These are phyloP conservation scores for Brassica balearica DNA, from an alignment of 441 rosid species.

Conservation along the genomic window DNA sequence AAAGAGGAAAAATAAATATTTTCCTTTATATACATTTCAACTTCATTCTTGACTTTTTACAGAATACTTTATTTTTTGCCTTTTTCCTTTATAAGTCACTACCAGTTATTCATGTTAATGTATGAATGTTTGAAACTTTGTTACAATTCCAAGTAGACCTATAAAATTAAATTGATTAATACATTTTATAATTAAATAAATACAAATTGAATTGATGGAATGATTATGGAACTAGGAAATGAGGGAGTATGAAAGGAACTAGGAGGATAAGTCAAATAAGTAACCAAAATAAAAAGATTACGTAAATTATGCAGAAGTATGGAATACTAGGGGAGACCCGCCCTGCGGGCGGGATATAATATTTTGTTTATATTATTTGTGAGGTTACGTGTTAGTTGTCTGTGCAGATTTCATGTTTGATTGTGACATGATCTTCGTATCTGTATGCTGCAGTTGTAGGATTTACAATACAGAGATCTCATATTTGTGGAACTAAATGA, in stretches of 20 bases:
- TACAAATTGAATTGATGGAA: constrained; percentile 20
- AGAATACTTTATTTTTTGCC: background rate
- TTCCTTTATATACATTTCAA: constrained; percentile 9
- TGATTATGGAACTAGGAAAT: constrained; percentile 15
- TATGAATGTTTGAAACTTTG: constrained; percentile 7
- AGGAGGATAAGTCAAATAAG: constrained; percentile 19
- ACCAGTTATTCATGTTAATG: constrained; percentile 5
- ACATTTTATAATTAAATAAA: background rate
- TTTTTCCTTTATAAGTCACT: constrained; percentile 10
- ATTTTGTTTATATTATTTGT: too few species aligned
- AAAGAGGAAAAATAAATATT: background rate
- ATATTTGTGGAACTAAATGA: too few species aligned
- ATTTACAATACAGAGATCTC: too few species aligned
- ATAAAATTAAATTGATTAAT: background rate
- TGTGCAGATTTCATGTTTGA: too few species aligned
- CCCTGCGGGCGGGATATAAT: too few species aligned
- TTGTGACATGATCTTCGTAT: too few species aligned
- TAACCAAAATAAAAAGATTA: background rate
- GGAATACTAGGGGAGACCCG: constrained; percentile 13
- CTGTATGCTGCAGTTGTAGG: too few species aligned
- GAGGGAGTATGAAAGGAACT: constrained; percentile 29
- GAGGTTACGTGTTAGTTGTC: too few species aligned
- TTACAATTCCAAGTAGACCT: background rate
- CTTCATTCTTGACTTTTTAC: constrained; percentile 20
- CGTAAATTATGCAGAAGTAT: constrained; percentile 38